phyloP scores from a whole-genome alignment of 2,329 filamentous ascomycete genomes.

The Alternaria sp. region DNA sequence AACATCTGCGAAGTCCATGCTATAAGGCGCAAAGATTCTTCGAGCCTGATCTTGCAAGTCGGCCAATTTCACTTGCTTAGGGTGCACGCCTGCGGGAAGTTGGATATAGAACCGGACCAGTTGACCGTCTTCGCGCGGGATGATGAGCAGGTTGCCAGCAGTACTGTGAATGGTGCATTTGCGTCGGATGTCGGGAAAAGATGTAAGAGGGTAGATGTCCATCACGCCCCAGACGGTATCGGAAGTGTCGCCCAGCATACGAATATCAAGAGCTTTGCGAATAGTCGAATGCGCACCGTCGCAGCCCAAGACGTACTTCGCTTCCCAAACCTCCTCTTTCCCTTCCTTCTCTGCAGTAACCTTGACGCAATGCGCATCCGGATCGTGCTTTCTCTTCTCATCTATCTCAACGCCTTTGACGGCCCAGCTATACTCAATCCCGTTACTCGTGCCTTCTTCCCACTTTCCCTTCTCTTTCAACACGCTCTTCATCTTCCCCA shows the following conservation, averaged over 20 bases:
- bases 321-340: slow-evolving; percentile 42
- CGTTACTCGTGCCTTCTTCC: slow-evolving; percentile 37
- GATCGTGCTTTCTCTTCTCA: slow-evolving; percentile 46
- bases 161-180: slow-evolving; percentile 60
- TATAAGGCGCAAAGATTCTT: slow-evolving; percentile 64
- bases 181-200: slow-evolving; percentile 62
- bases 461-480: slow-evolving; percentile 38
- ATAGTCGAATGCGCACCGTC: slow-evolving; percentile 64
- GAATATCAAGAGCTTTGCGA: slow-evolving; percentile 60
- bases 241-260: slow-evolving; percentile 67
- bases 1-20: slow-evolving; percentile 64
- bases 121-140: slow-evolving; percentile 63
- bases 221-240: slow-evolving; percentile 67
- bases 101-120: slow-evolving; percentile 71
- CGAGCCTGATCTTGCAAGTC: slow-evolving; percentile 63
- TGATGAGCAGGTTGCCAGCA: slow-evolving; percentile 59
- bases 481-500: slow-evolving; percentile 60
- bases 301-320: slow-evolving; percentile 56
- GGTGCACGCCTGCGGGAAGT: slow-evolving; percentile 59
- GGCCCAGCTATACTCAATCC: slow-evolving; percentile 65
- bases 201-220: slow-evolving; percentile 60
- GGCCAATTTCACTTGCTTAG: slow-evolving; percentile 62
- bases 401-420: slow-evolving; percentile 64
- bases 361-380: slow-evolving; percentile 42
- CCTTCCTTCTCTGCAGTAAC: slow-evolving; percentile 47